phyloP scores from a whole-genome alignment of 441 rosid species.

The Jatropha multifida region DNA sequence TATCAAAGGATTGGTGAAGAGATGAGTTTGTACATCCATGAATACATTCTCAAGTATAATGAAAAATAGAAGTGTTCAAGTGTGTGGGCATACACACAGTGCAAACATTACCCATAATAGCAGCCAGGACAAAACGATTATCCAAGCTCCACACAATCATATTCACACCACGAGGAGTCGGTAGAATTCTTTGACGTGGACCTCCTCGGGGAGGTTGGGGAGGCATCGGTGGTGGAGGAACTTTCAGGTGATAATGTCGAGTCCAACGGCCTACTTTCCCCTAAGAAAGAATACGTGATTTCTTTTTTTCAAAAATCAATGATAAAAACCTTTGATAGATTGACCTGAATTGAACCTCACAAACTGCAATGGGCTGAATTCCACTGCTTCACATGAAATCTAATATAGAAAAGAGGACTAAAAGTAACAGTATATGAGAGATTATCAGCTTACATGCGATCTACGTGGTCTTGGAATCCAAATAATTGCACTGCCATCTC shows the following conservation, averaged over 20 bases:
- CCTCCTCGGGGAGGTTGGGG: slow-evolving; percentile 99
- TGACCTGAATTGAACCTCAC: slow-evolving; percentile 10
- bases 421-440: slow-evolving; percentile 14
- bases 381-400: not conserved
- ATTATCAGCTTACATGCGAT: slow-evolving; percentile 62
- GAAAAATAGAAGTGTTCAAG: not conserved
- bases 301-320: slow-evolving; percentile 8
- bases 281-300: slow-evolving; percentile 38
- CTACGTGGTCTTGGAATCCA: slow-evolving; percentile 96
- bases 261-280: slow-evolving; percentile 93
- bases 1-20: not conserved
- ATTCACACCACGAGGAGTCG: slow-evolving; percentile 99
- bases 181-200: slow-evolving; percentile 97
- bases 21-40: not conserved
- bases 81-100: not conserved
- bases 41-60: not conserved
- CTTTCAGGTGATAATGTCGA: slow-evolving; percentile 89
- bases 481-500: slow-evolving; percentile 99
- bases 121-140: slow-evolving; percentile 99
- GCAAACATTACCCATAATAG: slow-evolving; percentile 81
- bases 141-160: slow-evolving; percentile 99
- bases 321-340: not conserved
- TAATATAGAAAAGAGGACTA: not conserved
- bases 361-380: slow-evolving; percentile 1
- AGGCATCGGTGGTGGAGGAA: slow-evolving; percentile 99